Percentiles rank a stretch among this genome's conserved stretches.
Evolutionary conservation across 345 rosid genomes (phyloP).

Genomic region (Citrus inodora): DNA sequence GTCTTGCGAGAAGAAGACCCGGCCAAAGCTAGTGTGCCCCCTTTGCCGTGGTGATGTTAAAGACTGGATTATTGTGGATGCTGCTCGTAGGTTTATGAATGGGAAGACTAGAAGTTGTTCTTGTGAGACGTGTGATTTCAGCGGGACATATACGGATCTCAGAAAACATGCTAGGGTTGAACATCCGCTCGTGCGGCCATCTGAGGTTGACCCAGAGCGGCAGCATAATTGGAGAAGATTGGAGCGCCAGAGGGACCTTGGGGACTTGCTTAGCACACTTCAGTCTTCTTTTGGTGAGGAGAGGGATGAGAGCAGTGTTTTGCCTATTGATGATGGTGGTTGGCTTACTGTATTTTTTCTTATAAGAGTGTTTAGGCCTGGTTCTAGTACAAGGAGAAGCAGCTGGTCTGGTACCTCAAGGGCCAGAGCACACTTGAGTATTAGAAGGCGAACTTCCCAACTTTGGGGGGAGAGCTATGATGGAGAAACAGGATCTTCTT

Average conservation of each 20-base stretch:
- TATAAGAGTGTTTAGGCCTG: slow-evolving; percentile 76
- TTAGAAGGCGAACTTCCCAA: slow-evolving; percentile 64
- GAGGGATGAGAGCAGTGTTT: slow-evolving; percentile 45
- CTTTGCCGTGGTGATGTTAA: slow-evolving; percentile 86
- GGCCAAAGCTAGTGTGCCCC: slow-evolving; percentile 65
- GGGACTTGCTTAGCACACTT: slow-evolving; percentile 89
- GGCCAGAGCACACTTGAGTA: slow-evolving; percentile 58
- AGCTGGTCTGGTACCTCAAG: slow-evolving; percentile 77
- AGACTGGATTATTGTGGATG: slow-evolving; percentile 70
- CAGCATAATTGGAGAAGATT: slow-evolving; percentile 92
- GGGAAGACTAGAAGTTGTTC: slow-evolving; percentile 84
- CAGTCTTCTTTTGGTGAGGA: slow-evolving; percentile 87
- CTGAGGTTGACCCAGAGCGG: slow-evolving; percentile 89
- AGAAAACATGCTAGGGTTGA: slow-evolving; percentile 87
- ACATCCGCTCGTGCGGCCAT: slow-evolving; percentile 84
- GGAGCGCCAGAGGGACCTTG: slow-evolving; percentile 94
- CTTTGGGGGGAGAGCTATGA: slow-evolving; percentile 87
- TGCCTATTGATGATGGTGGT: slow-evolving; percentile 66
- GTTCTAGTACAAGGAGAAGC: slow-evolving; percentile 66
- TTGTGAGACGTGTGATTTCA: slow-evolving; percentile 71
- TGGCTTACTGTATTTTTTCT: slow-evolving; percentile 89
- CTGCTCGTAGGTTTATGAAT: slow-evolving; percentile 82
- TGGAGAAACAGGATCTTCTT: slow-evolving; percentile 61
- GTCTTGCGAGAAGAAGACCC: slow-evolving; percentile 36
- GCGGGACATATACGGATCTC: slow-evolving; percentile 73